Percentiles rank a stretch among this genome's conserved stretches.
These are phyloP conservation scores for Pyrenula aspistea DNA, from an alignment of 495 filamentous ascomycete species.

Conservation along the genomic window DNA sequence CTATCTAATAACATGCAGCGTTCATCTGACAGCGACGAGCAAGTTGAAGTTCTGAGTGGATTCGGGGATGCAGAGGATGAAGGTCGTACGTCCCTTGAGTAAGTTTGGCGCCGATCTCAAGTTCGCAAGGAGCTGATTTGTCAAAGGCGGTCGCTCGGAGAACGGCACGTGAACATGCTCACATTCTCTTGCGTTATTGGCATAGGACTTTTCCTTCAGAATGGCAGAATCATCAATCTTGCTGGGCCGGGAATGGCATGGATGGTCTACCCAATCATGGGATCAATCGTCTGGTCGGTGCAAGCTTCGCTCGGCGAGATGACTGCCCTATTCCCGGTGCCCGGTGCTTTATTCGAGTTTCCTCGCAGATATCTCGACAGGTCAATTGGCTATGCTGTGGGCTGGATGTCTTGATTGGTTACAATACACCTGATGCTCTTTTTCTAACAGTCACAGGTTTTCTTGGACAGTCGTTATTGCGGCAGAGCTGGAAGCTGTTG, in stretches of 20 bases:
- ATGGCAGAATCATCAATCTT: slow-evolving; percentile 24
- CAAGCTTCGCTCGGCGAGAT: slow-evolving; percentile 38
- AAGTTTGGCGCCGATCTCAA: no score
- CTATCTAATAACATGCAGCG: no score
- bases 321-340: slow-evolving; percentile 38
- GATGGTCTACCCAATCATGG: slow-evolving; percentile 28
- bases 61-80: no score
- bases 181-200: slow-evolving; percentile 20
- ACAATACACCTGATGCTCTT: background rate
- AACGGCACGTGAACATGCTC: slow-evolving; percentile 30
- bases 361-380: slow-evolving; percentile 31
- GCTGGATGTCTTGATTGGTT: slow-evolving; percentile 41
- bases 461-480: slow-evolving; percentile 25
- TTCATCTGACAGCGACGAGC: no score
- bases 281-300: slow-evolving; percentile 36
- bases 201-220: slow-evolving; percentile 26
- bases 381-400: slow-evolving; percentile 35
- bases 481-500: slow-evolving; percentile 29
- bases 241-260: slow-evolving; percentile 23
- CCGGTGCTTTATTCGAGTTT: slow-evolving; percentile 37
- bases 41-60: no score
- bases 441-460: slow-evolving; percentile 19
- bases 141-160: no score
- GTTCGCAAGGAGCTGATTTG: no score
- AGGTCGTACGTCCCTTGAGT: no score